Evolutionary conservation across 371 early-diverging fungal genomes (phyloP).

Genomic region (Lichtheimia ramosa): DNA sequence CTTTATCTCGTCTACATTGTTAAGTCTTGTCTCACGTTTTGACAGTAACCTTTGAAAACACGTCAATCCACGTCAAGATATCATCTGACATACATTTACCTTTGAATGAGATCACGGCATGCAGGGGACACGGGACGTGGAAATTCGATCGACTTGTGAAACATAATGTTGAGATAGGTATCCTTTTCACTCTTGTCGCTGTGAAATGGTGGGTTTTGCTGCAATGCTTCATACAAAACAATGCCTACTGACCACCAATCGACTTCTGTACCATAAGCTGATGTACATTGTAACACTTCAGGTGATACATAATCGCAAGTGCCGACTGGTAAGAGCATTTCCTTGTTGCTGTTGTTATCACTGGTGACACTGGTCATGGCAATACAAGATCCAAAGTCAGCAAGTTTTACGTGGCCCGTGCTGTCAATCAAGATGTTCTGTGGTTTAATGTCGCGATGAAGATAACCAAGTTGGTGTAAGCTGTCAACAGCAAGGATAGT

Average conservation of each 20-base stretch:
- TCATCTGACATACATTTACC: conserved; percentile 38
- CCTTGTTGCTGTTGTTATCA: conserved; percentile 45
- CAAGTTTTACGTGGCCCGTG: conserved; percentile 82
- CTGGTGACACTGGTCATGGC: conserved; percentile 9
- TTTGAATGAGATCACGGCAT: conserved; percentile 79
- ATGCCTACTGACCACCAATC: conserved; percentile 99
- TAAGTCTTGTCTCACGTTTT: conserved; percentile 71
- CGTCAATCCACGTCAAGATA: background rate
- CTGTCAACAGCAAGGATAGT: conserved; percentile 88
- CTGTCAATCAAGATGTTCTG: conserved; percentile 79
- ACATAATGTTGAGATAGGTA: conserved; percentile 85
- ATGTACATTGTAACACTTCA: conserved; percentile 78
- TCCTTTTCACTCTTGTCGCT: conserved; percentile 79
- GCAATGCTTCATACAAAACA: conserved; percentile 94
- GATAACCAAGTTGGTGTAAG: conserved; percentile 92
- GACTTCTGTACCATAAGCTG: conserved; percentile 89
- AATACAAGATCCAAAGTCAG: conserved; percentile 89
- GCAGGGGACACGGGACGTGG: conserved; percentile 66
- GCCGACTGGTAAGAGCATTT: conserved; percentile 74
- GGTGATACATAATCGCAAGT: conserved; percentile 97
- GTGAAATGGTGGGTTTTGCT: conserved; percentile 92
- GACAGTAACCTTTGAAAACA: conserved; percentile 62
- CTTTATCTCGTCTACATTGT: conserved; percentile 74
- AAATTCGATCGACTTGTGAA: conserved; percentile 54
- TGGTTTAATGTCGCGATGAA: conserved; percentile 91